Conservation (phyloP, 371 early-diverging fungal species). For the Batkoa obscura region DNA sequence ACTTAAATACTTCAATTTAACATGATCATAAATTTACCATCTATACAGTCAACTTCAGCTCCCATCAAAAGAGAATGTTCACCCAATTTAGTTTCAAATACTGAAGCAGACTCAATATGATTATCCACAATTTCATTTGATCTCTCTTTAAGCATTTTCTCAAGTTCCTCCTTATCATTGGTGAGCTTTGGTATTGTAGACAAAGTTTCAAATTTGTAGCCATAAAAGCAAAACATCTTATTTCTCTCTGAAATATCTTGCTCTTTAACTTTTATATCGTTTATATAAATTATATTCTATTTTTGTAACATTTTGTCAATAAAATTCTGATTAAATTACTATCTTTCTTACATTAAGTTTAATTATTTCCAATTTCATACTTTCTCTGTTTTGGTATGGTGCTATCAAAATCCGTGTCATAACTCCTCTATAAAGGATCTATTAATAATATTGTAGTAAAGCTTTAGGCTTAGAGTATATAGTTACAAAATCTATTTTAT, state of each 20-base stretch:
- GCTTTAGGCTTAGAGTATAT: background rate
- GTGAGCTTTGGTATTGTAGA: constrained; percentile 30
- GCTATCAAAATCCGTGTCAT: constrained; percentile 65
- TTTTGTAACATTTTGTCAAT: constrained; percentile 6
- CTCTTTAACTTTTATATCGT: constrained; percentile 19
- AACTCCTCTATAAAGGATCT: constrained; percentile 57
- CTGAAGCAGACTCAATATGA: constrained; percentile 69
- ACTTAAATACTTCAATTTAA: background rate
- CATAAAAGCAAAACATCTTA: constrained; percentile 51
- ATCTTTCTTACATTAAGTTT: constrained; percentile 26
- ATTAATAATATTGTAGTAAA: background rate
- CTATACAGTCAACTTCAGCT: constrained; percentile 80
- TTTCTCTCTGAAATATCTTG: constrained; percentile 26
- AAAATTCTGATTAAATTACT: background rate
- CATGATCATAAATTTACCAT: constrained; percentile 13
- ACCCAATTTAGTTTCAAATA: constrained; percentile 62
- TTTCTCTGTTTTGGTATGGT: constrained; percentile 50
- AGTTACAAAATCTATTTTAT: constrained; percentile 22
- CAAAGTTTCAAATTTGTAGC: constrained; percentile 53
- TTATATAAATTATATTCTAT: constrained; percentile 49
- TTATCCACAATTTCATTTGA: constrained; percentile 40
- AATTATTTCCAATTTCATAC: constrained; percentile 64
- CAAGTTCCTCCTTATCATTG: constrained; percentile 13
- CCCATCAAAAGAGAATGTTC: constrained; percentile 52
- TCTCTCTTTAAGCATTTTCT: constrained; percentile 19